A percentile compares a stretch with the other conserved stretches of the same genome.
These are phyloP conservation scores for Miscanthus lutarioriparius DNA, from an alignment of 176 grass and related monocot genomes.

Conservation along the genomic window DNA sequence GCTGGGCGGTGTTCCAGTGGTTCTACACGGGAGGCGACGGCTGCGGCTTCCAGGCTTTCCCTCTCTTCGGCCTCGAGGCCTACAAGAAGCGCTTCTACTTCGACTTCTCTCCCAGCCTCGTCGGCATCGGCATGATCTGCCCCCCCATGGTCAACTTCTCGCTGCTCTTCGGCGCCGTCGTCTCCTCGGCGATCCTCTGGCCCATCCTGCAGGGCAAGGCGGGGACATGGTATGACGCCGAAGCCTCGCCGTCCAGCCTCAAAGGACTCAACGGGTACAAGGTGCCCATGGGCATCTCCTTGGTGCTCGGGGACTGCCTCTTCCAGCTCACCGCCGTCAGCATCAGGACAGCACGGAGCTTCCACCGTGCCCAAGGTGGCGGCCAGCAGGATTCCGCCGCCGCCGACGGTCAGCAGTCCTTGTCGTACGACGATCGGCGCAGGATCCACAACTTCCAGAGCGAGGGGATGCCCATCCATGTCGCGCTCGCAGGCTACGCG, in stretches of 20 bases:
- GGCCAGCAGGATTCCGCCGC: neutral
- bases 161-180: conserved; percentile 30
- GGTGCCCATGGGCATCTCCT: conserved; percentile 51
- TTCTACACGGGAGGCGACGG: conserved; percentile 42
- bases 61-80: conserved; percentile 46
- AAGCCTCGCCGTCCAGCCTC: conserved; percentile 26
- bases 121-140: conserved; percentile 64
- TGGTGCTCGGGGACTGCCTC: conserved; percentile 55
- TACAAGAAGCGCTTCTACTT: conserved; percentile 52
- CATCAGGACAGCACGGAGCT: conserved; percentile 20
- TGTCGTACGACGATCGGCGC: conserved; percentile 30
- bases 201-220: conserved; percentile 36
- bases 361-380: neutral
- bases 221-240: conserved; percentile 49
- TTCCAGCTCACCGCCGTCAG: conserved; percentile 36
- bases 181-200: conserved; percentile 42
- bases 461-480: neutral
- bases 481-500: conserved; percentile 17
- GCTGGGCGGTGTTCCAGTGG: conserved; percentile 60
- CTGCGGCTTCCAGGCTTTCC: conserved; percentile 57
- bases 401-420: neutral
- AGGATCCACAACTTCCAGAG: conserved; percentile 15
- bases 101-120: conserved; percentile 53
- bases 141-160: conserved; percentile 49
- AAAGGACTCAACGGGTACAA: conserved; percentile 59